These are phyloP conservation scores for Boletus reticulatus DNA, from an alignment of 768 basidiomycete genomes.

Conservation along the genomic window DNA sequence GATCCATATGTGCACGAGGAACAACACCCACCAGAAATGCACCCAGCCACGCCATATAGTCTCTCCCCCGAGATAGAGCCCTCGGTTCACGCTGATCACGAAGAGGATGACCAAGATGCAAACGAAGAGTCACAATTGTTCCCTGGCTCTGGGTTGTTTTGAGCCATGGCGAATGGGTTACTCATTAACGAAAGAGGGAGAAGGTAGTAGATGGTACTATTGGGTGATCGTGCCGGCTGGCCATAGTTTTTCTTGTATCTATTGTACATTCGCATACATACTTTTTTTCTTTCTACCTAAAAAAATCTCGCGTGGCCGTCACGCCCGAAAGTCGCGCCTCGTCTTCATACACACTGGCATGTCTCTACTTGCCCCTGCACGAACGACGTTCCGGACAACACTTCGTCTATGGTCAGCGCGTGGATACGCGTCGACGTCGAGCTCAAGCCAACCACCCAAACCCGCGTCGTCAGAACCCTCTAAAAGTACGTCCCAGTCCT, in stretches of 20 bases:
- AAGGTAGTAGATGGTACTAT: slow-evolving; percentile 13
- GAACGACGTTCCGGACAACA: slow-evolving; percentile 10
- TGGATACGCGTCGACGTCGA: slow-evolving; percentile 12
- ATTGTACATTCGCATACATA: too few relatives aligned
- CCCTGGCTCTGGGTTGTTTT: slow-evolving; percentile 44
- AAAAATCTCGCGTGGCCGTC: too few relatives aligned
- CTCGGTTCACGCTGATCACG: slow-evolving; percentile 7
- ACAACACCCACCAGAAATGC: slow-evolving; percentile 5
- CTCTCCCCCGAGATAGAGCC: slow-evolving; percentile 24
- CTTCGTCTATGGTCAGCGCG: slow-evolving; percentile 10
- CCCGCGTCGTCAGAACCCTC: slow-evolving; percentile 8
- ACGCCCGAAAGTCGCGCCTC: too few relatives aligned
- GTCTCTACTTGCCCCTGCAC: slow-evolving; percentile 16
- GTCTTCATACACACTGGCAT: slow-evolving; percentile 4
- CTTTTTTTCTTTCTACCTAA: too few relatives aligned
- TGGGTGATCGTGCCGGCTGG: slow-evolving; percentile 1
- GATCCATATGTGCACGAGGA: slow-evolving; percentile 28
- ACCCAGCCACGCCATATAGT: slow-evolving; percentile 24
- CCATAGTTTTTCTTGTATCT: not conserved
- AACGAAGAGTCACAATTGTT: slow-evolving; percentile 39
- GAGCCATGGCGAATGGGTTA: not conserved
- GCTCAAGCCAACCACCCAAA: not conserved
- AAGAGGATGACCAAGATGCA: slow-evolving; percentile 21
- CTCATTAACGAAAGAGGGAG: too few relatives aligned
- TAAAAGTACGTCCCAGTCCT: slow-evolving; percentile 18